A percentile compares a stretch with the other conserved stretches of the same genome.
Conservation (phyloP, 176 grass and related monocot species). For the Avena eriantha region DNA sequence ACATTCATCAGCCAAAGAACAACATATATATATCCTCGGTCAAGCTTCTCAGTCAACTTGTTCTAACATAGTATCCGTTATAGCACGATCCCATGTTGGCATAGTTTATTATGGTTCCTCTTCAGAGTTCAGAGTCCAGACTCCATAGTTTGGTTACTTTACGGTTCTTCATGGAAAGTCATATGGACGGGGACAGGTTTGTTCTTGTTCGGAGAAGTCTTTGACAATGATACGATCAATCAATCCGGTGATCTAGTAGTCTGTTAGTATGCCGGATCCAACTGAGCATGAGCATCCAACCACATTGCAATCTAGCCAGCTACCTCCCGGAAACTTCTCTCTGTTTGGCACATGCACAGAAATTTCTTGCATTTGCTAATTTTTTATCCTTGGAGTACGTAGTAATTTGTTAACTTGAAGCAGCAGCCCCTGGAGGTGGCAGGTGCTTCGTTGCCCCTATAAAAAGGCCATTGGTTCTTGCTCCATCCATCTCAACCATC, state of each 20-base stretch:
- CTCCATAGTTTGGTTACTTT: neutral
- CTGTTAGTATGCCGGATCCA: slow-evolving; percentile 26
- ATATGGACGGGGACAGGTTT: slow-evolving; percentile 13
- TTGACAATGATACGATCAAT: neutral
- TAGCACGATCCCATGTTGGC: neutral
- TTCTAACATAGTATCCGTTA: neutral
- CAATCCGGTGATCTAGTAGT: neutral
- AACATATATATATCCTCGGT: neutral
- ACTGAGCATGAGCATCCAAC: slow-evolving; percentile 29
- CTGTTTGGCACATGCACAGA: slow-evolving; percentile 15
- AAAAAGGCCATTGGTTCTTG: neutral
- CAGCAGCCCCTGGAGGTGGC: neutral
- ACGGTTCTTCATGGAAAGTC: neutral
- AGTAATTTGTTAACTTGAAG: neutral
- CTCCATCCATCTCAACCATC: slow-evolving; percentile 1
- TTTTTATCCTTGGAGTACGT: no score
- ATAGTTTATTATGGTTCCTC: neutral
- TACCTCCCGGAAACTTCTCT: slow-evolving; percentile 32
- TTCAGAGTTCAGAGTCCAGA: neutral
- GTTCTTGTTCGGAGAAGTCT: neutral
- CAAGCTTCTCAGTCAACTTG: neutral
- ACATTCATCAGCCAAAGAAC: neutral
- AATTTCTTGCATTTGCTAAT: neutral
- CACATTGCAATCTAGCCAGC: slow-evolving; percentile 23
- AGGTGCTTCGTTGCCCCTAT: neutral